phyloP scores from a whole-genome alignment of 2,329 filamentous ascomycete species.

The Cytospora leucostoma region DNA sequence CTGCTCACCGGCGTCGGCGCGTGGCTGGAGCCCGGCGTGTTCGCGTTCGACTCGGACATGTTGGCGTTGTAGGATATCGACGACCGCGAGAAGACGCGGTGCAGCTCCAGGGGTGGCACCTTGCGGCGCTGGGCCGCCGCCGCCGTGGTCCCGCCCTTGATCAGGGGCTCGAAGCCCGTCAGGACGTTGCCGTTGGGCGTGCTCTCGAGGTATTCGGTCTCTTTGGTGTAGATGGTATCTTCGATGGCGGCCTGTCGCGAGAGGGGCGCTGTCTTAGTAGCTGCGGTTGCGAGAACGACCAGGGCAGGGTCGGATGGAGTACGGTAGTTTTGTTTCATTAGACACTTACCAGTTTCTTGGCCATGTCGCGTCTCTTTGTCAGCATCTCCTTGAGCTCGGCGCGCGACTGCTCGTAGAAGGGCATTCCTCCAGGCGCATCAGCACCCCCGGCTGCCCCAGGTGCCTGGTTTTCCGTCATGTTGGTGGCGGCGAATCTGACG shows the following conservation, averaged over 20 bases:
- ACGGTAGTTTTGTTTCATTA: not conserved
- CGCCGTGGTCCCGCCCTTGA: conserved; percentile 76
- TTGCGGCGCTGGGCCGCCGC: conserved; percentile 65
- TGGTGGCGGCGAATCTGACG: conserved; percentile 19
- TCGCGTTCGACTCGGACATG: conserved; percentile 19
- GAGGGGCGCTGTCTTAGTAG: not conserved
- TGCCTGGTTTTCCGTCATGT: conserved; percentile 37
- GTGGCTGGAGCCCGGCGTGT: conserved; percentile 41
- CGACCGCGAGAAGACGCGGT: conserved; percentile 71
- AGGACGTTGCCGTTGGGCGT: conserved; percentile 93
- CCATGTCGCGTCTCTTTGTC: conserved; percentile 62
- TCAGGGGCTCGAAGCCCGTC: conserved; percentile 96
- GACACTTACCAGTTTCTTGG: conserved; percentile 36
- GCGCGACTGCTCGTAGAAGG: conserved; percentile 74
- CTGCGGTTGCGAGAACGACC: too few relatives aligned
- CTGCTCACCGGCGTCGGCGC: conserved; percentile 59
- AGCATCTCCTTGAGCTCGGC: conserved; percentile 67
- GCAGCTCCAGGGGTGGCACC: conserved; percentile 65
- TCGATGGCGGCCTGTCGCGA: conserved; percentile 50
- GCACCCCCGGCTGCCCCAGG: conserved; percentile 34
- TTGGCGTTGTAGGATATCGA: conserved; percentile 62
- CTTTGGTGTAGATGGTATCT: conserved; percentile 80
- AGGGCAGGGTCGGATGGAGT: not conserved
- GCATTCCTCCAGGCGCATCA: conserved; percentile 51
- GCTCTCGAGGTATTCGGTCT: conserved; percentile 87